These are phyloP conservation scores for Notholithocarpus densiflorus DNA, from an alignment of 306 rosid genomes.

Conservation along the genomic window DNA sequence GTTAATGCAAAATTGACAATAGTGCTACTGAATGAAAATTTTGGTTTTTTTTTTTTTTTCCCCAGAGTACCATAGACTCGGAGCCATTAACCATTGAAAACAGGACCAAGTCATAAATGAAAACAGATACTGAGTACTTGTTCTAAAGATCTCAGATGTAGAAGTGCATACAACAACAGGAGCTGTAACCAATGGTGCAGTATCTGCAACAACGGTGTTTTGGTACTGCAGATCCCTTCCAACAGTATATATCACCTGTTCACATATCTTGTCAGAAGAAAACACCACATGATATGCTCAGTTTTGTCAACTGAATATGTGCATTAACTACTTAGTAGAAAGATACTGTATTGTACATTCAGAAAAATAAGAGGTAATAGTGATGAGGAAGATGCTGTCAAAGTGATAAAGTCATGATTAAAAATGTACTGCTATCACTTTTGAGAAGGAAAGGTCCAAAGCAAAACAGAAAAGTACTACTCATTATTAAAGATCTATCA, in stretches of 20 bases:
- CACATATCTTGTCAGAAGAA: constrained; percentile 28
- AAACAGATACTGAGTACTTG: constrained; percentile 23
- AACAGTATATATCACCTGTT: constrained; percentile 86
- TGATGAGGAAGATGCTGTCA: neutral
- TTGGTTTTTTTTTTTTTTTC: neutral
- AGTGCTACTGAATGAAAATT: neutral
- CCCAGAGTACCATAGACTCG: neutral
- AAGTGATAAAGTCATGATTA: neutral
- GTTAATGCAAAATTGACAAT: neutral
- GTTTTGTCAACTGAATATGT: neutral
- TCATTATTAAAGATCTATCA: neutral
- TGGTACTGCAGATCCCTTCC: constrained; percentile 89
- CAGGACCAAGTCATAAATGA: neutral
- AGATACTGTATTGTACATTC: neutral
- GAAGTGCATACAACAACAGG: constrained; percentile 68
- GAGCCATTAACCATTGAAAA: neutral
- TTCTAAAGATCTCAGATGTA: constrained; percentile 16
- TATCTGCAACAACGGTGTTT: constrained; percentile 59
- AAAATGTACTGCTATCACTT: neutral
- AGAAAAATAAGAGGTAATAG: neutral
- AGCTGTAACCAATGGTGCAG: constrained; percentile 65
- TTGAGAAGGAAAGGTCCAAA: neutral
- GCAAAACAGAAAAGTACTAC: neutral
- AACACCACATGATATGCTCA: constrained; percentile 7
- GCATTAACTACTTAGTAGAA: neutral